These are phyloP conservation scores for Tuber melanosporum DNA, from an alignment of 495 filamentous ascomycete genomes.

Conservation along the genomic window DNA sequence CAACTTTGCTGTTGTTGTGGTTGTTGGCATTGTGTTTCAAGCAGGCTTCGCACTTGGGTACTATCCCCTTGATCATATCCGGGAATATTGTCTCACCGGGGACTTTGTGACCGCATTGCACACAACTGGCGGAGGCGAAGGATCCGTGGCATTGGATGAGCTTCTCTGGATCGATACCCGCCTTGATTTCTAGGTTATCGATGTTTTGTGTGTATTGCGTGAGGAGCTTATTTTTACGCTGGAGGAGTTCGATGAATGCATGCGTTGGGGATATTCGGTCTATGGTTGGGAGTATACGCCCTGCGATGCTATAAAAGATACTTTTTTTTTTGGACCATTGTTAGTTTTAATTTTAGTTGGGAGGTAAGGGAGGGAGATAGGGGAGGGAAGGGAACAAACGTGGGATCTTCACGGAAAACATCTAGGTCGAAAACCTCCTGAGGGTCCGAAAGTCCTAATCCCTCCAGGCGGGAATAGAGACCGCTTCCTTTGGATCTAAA, in stretches of 20 bases:
- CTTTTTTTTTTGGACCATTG: conserved; percentile 16
- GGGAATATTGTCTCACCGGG: conserved; percentile 67
- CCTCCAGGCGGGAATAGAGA: conserved; percentile 74
- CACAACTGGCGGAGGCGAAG: conserved; percentile 85
- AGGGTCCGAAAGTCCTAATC: conserved; percentile 68
- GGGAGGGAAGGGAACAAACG: conserved; percentile 25
- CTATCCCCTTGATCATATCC: conserved; percentile 66
- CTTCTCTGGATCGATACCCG: conserved; percentile 74
- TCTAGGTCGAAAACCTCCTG: conserved; percentile 92
- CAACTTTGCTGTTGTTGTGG: conserved; percentile 45
- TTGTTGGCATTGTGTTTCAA: conserved; percentile 44
- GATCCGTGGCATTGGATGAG: conserved; percentile 95
- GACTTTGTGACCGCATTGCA: conserved; percentile 73
- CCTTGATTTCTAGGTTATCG: conserved; percentile 87
- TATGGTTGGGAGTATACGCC: conserved; percentile 75
- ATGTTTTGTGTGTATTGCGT: conserved; percentile 99
- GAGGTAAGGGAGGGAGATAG: not conserved
- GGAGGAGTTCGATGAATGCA: conserved; percentile 89
- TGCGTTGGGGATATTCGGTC: conserved; percentile 81
- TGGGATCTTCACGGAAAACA: conserved; percentile 77
- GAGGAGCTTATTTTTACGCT: conserved; percentile 79
- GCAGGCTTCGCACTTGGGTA: conserved; percentile 60
- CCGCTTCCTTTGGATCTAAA: conserved; percentile 80
- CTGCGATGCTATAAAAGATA: conserved; percentile 87
- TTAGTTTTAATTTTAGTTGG: conserved; percentile 13